A percentile compares a stretch with the other conserved stretches of the same genome.
Conservation (phyloP, 2,329 filamentous ascomycete species). For the Colletotrichum chlorophyti region DNA sequence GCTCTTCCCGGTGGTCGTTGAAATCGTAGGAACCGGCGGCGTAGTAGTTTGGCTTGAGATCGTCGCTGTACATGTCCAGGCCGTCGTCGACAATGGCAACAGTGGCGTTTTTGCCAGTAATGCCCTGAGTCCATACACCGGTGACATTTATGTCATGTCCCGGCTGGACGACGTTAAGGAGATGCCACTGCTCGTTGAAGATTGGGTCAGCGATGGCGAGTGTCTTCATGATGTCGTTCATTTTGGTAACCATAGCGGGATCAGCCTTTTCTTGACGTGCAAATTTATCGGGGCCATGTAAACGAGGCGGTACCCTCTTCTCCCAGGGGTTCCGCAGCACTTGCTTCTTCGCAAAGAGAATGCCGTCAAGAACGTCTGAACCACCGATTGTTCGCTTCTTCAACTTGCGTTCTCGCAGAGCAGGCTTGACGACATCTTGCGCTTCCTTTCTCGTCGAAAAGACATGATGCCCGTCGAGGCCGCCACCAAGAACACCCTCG, state of each 20-base stretch:
- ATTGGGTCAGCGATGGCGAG: conserved; percentile 89
- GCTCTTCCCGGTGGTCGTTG: conserved; percentile 83
- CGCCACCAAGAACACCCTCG: conserved; percentile 81
- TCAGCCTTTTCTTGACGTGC: conserved; percentile 33
- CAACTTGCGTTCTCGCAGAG: conserved; percentile 60
- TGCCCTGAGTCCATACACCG: conserved; percentile 86
- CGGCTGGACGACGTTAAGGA: conserved; percentile 80
- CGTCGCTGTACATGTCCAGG: conserved; percentile 92
- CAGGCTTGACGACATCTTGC: conserved; percentile 64
- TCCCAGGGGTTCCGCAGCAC: conserved; percentile 56
- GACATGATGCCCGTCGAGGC: conserved; percentile 82
- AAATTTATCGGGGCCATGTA: conserved; percentile 1
- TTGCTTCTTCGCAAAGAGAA: conserved; percentile 83
- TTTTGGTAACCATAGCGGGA: conserved; percentile 59
- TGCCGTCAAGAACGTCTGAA: conserved; percentile 70
- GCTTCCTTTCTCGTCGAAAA: conserved; percentile 76
- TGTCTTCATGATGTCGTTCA: conserved; percentile 65
- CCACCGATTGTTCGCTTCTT: conserved; percentile 65
- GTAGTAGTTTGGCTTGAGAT: conserved; percentile 93
- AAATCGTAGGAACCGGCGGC: conserved; percentile 93
- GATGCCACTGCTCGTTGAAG: conserved; percentile 94
- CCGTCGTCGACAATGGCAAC: conserved; percentile 97
- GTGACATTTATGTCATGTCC: conserved; percentile 98
- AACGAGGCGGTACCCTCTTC: conserved; percentile 55
- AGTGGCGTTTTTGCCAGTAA: conserved; percentile 87